Conservation (phyloP, 176 grass and related monocot genomes). For the Oryza australiensis region DNA sequence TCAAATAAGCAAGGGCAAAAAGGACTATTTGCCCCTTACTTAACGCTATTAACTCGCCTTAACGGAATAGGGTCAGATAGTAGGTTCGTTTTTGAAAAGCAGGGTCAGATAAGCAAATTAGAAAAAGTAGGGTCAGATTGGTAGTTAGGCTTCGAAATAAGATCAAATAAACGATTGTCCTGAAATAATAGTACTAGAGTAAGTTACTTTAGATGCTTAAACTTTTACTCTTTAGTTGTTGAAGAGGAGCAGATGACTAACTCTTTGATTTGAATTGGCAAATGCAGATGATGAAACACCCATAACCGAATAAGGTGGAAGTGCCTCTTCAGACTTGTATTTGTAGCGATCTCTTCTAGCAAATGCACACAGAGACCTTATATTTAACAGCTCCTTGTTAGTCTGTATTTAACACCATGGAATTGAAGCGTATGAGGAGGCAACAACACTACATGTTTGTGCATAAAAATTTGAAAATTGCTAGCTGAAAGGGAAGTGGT, state of each 20-base stretch:
- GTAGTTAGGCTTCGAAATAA: too few species aligned
- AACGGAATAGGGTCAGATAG: too few species aligned
- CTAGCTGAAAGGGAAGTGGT: not conserved
- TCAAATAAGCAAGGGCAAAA: too few species aligned
- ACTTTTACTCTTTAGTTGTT: conserved; percentile 17
- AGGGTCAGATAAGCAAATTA: too few species aligned
- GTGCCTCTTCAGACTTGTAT: conserved; percentile 63
- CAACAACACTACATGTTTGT: not conserved
- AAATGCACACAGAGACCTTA: conserved; percentile 50
- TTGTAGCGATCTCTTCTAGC: conserved; percentile 59
- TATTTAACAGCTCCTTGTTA: conserved; percentile 54
- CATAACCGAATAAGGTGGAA: conserved; percentile 76
- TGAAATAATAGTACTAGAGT: not conserved
- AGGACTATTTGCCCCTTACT: too few species aligned
- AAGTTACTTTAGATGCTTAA: not conserved
- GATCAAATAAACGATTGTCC: too few species aligned
- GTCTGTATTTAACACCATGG: conserved; percentile 52
- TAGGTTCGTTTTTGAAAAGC: too few species aligned
- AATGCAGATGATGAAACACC: conserved; percentile 69
- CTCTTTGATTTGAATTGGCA: conserved; percentile 72
- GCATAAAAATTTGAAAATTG: conserved; percentile 1
- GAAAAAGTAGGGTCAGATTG: too few species aligned
- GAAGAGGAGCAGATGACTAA: conserved; percentile 42
- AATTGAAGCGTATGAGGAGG: not conserved
- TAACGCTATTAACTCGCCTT: too few species aligned